A percentile compares a stretch with the other conserved stretches of the same genome.
Conservation (phyloP, 768 basidiomycete genomes). For the Solioccasus polychromus region DNA sequence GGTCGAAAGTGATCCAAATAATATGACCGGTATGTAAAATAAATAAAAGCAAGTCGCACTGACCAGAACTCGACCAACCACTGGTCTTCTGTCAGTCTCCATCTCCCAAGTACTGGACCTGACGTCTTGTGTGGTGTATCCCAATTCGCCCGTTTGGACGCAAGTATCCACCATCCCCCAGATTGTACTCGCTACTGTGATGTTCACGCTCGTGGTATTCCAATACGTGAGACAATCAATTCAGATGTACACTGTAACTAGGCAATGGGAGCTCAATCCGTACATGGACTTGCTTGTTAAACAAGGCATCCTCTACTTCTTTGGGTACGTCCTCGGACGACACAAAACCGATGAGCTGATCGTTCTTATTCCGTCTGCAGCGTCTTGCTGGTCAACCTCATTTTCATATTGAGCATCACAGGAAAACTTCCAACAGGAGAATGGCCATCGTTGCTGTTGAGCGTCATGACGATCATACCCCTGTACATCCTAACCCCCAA, state of each 20-base stretch:
- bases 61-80: too few species aligned
- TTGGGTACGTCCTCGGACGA: slow-evolving; percentile 12
- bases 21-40: too few species aligned
- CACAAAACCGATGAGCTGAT: too few species aligned
- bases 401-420: slow-evolving; percentile 5
- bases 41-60: too few species aligned
- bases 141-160: too few species aligned
- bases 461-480: background rate
- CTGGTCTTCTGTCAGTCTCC: too few species aligned
- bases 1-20: too few species aligned
- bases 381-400: background rate
- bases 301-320: slow-evolving; percentile 18
- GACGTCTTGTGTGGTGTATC: too few species aligned
- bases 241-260: slow-evolving; percentile 7
- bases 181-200: slow-evolving; percentile 7
- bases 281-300: slow-evolving; percentile 13
- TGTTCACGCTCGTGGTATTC: slow-evolving; percentile 6
- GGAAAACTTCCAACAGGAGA: background rate
- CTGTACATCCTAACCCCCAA: slow-evolving; percentile 16
- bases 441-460: too few species aligned
- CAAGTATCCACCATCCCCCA: too few species aligned
- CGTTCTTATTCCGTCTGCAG: background rate
- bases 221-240: slow-evolving; percentile 5
- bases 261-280: slow-evolving; percentile 10
- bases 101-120: too few species aligned